Percentiles rank a stretch among this genome's conserved stretches.
These are phyloP conservation scores for Lentinus tigrinus DNA, from an alignment of 768 basidiomycete species.

Conservation along the genomic window DNA sequence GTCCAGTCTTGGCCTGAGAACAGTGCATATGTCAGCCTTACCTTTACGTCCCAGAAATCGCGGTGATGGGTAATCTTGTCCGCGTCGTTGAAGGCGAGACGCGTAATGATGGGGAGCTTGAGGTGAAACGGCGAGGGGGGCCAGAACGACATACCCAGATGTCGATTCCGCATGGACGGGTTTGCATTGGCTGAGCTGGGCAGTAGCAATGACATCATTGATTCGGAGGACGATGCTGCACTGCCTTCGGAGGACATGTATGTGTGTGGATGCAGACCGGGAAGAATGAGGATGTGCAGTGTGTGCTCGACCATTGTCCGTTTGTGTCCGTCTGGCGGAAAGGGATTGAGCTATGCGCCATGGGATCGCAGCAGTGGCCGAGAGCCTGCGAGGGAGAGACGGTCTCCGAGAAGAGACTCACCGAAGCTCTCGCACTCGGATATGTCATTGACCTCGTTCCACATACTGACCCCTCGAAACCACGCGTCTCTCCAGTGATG, in stretches of 20 bases:
- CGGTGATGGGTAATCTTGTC: slow-evolving; percentile 79
- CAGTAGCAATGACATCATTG: slow-evolving; percentile 3
- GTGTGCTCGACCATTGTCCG: slow-evolving; percentile 79
- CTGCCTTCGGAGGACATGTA: slow-evolving; percentile 5
- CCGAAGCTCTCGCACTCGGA: slow-evolving; percentile 81
- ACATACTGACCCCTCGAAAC: slow-evolving; percentile 65
- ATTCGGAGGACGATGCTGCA: background rate
- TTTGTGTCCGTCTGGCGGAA: slow-evolving; percentile 61
- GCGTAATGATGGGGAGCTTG: slow-evolving; percentile 67
- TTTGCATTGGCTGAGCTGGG: background rate
- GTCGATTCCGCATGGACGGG: background rate
- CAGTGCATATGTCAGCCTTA: background rate
- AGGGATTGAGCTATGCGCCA: background rate
- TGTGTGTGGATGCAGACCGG: slow-evolving; percentile 54
- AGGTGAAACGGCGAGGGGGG: slow-evolving; percentile 74
- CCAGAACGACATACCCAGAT: slow-evolving; percentile 24
- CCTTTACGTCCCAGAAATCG: slow-evolving; percentile 77
- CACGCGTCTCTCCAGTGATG: slow-evolving; percentile 38
- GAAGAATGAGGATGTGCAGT: slow-evolving; percentile 72
- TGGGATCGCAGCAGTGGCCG: background rate
- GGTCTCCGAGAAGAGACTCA: slow-evolving; percentile 32
- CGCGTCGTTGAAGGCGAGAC: slow-evolving; percentile 77
- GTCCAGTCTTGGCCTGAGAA: background rate
- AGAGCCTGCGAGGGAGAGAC: background rate
- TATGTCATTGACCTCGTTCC: slow-evolving; percentile 74